These are phyloP conservation scores for Camellia oleifera DNA, from an alignment of 179 eudicot species.

Conservation along the genomic window DNA sequence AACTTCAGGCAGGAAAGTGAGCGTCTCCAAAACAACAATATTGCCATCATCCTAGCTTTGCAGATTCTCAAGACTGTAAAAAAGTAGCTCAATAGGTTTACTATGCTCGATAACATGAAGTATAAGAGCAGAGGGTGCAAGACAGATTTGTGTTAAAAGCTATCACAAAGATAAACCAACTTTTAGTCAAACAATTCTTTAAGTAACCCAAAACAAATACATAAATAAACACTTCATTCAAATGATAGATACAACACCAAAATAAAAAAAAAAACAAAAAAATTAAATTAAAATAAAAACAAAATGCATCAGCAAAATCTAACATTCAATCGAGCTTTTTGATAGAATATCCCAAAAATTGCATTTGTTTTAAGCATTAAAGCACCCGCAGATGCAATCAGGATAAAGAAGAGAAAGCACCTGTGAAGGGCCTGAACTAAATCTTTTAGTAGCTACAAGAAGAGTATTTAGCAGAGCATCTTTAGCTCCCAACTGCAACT, in stretches of 20 bases:
- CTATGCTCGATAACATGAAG: slow-evolving; percentile 76
- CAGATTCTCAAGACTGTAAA: slow-evolving; percentile 77
- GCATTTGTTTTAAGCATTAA: slow-evolving; percentile 2
- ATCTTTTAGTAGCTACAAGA: slow-evolving; percentile 82
- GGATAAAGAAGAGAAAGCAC: slow-evolving; percentile 28
- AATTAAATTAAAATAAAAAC: not conserved
- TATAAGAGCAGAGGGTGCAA: slow-evolving; percentile 80
- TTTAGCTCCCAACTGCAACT: slow-evolving; percentile 74
- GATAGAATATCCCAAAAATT: not conserved
- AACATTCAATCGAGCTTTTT: not conserved
- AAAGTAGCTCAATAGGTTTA: slow-evolving; percentile 88
- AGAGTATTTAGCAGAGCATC: slow-evolving; percentile 79
- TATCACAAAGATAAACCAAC: slow-evolving; percentile 33
- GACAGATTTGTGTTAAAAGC: slow-evolving; percentile 97
- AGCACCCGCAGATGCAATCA: not conserved
- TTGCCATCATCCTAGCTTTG: slow-evolving; percentile 77
- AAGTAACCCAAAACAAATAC: not conserved
- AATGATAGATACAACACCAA: not conserved
- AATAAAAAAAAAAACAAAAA: too few species aligned
- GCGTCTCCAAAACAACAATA: slow-evolving; percentile 84
- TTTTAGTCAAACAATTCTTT: not conserved
- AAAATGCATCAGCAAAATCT: not conserved
- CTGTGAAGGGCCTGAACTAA: slow-evolving; percentile 94
- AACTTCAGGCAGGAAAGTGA: slow-evolving; percentile 90
- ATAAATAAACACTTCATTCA: not conserved